Evolutionary conservation across 768 basidiomycete species (phyloP), one percentile per base, ranked within the genome.

Genomic region (Russula foetens): DNA sequence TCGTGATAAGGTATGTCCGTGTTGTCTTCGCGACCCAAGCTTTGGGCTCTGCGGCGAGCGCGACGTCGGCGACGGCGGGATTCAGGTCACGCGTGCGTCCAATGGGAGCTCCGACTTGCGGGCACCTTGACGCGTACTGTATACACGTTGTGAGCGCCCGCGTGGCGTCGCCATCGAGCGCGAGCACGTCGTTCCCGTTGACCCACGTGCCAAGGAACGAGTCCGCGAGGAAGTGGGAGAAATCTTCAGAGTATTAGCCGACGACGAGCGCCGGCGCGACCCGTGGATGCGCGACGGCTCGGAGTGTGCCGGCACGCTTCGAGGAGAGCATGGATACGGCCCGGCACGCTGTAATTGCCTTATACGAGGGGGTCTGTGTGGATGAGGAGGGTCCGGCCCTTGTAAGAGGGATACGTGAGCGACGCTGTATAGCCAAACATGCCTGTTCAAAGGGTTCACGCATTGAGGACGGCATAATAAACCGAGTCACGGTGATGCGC

Each of bases 381-480:
- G 65, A 99, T 85, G 60, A 99, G 87, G 70, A 99, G 87, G 70
- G 98, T 98, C 74, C 98, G 97, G 38, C 94, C 93, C 72, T 96
- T 87, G 74, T 99, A 99, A 2, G 96, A 98, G 21, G 97, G 97
- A 73, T 98, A 97, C 47, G 97, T 99, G 67, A 98, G 77, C 21
- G 96, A 98, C 70, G 98, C 97, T 39, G 92, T 93, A 74, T 99
- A 99, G 31, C 97, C 97, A 58, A 98, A 94, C 96, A 99, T 98
- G 58, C 97, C 97, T 99, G 45, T 53, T 69, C 69, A 55, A 63
- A 47, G 24, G 56, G 62, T 55, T 63, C 53, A 55, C 58, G 60
- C 60, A 53, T 35, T 56, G 38, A 56, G 49, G 45, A 57, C 28
- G 23, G 21, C 53, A 39, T 31, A 51, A 35, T 50, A 26, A 12